These are phyloP conservation scores for Thamnidium elegans DNA, from an alignment of 192 early-diverging fungal genomes.

Conservation along the genomic window DNA sequence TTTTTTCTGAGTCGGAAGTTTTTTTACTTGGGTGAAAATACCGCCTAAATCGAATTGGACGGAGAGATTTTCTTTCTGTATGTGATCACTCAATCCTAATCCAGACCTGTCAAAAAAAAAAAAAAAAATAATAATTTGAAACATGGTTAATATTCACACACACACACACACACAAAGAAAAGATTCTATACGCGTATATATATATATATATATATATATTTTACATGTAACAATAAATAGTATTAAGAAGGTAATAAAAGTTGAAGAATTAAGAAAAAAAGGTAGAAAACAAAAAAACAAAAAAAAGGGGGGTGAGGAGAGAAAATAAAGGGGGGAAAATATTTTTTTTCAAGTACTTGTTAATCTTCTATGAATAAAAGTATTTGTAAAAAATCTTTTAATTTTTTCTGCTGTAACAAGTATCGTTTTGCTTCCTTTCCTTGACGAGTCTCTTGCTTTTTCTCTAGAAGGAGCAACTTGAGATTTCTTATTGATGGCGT, in stretches of 20 bases:
- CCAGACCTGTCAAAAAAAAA: background rate
- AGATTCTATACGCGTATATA: too few relatives aligned
- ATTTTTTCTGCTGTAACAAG: background rate
- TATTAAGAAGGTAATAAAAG: too few relatives aligned
- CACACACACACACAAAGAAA: background rate
- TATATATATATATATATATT: too few relatives aligned
- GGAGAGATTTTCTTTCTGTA: too few relatives aligned
- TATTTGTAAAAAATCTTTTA: background rate
- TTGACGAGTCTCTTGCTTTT: constrained; percentile 3
- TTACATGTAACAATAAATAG: too few relatives aligned
- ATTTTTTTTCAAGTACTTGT: background rate
- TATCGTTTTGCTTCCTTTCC: background rate
- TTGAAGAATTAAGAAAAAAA: background rate
- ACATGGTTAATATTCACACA: background rate
- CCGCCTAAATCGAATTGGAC: too few relatives aligned
- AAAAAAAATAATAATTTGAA: background rate
- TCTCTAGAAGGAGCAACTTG: constrained; percentile 10
- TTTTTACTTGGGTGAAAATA: too few relatives aligned
- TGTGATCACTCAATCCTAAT: too few relatives aligned
- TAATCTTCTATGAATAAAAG: constrained; percentile 11
- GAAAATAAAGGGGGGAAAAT: background rate
- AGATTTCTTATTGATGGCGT: constrained; percentile 10
- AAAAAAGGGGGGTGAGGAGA: background rate
- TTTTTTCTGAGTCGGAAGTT: background rate
- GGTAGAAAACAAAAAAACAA: background rate